Evolutionary conservation across 2,329 filamentous ascomycete species (phyloP).

Genomic region (Fusarium chaquense): DNA sequence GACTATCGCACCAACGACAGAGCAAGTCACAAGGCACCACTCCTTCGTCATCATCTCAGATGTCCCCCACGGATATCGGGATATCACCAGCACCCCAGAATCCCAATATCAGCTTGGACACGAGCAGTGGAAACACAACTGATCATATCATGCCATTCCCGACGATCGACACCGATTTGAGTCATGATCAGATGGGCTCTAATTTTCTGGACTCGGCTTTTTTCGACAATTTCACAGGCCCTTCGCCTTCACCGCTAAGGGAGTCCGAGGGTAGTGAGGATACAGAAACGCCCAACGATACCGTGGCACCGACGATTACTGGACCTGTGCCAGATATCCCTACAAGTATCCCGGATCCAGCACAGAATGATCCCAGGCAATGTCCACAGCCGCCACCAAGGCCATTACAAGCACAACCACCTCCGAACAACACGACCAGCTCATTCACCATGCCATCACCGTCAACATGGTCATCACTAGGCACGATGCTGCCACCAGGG

Average conservation of each 20-base stretch:
- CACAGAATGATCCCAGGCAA: not conserved
- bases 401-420: constrained; percentile 4
- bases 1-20: constrained; percentile 25
- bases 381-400: constrained; percentile 17
- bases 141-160: constrained; percentile 29
- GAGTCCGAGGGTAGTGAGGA: constrained; percentile 24
- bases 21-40: constrained; percentile 38
- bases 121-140: not conserved
- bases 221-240: constrained; percentile 39
- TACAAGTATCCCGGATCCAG: not conserved
- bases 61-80: constrained; percentile 33
- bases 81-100: constrained; percentile 36
- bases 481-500: constrained; percentile 27
- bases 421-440: not conserved
- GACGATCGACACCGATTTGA: constrained; percentile 17
- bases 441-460: constrained; percentile 26
- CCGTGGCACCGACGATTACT: not conserved
- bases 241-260: constrained; percentile 26
- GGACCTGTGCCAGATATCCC: constrained; percentile 9
- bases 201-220: constrained; percentile 39
- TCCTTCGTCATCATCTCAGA: constrained; percentile 37
- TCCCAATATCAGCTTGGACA: constrained; percentile 5
- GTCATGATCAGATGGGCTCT: constrained; percentile 22
- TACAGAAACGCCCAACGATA: constrained; percentile 19
- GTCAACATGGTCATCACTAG: constrained; percentile 31